phyloP scores from a whole-genome alignment of 2,329 filamentous ascomycete species.

The Penicillium freii region DNA sequence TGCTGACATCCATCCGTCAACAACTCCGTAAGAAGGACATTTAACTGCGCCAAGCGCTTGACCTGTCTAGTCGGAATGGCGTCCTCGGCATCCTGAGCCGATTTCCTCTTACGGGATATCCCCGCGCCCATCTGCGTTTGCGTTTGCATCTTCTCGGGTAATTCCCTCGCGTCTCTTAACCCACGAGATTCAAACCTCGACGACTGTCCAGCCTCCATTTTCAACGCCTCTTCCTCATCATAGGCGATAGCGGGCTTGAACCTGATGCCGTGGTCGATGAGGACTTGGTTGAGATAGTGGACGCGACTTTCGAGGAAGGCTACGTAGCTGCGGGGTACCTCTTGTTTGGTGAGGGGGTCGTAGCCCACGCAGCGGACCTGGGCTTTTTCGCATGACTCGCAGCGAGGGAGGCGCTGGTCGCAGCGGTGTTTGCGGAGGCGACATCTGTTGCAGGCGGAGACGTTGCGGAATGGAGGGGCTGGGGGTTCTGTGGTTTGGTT shows the following conservation, averaged over 20 bases:
- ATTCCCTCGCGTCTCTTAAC: not conserved
- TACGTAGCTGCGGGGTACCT: conserved; percentile 80
- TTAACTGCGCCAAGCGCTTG: conserved; percentile 6
- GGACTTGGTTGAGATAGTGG: conserved; percentile 68
- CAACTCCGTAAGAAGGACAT: conserved; percentile 4
- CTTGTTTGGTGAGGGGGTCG: conserved; percentile 86
- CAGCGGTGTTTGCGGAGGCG: conserved; percentile 81
- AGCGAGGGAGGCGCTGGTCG: conserved; percentile 79
- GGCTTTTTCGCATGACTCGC: conserved; percentile 81
- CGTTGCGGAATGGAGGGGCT: conserved; percentile 60
- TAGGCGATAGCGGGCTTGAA: conserved; percentile 65
- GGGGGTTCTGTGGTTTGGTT: not conserved
- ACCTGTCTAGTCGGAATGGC: not conserved
- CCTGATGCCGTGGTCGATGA: conserved; percentile 61
- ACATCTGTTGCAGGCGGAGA: conserved; percentile 83
- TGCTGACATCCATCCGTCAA: conserved; percentile 2
- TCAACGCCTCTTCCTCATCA: conserved; percentile 44
- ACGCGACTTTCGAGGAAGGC: conserved; percentile 80
- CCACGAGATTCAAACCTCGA: not conserved
- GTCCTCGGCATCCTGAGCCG: not conserved
- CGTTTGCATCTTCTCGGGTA: not conserved
- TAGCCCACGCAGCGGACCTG: conserved; percentile 80
- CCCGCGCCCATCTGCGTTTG: not conserved
- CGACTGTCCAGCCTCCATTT: not conserved
- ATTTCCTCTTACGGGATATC: conserved; percentile 3